phyloP scores from a whole-genome alignment of 352 stramenopile genomes.

The Pythium aristosporum region DNA sequence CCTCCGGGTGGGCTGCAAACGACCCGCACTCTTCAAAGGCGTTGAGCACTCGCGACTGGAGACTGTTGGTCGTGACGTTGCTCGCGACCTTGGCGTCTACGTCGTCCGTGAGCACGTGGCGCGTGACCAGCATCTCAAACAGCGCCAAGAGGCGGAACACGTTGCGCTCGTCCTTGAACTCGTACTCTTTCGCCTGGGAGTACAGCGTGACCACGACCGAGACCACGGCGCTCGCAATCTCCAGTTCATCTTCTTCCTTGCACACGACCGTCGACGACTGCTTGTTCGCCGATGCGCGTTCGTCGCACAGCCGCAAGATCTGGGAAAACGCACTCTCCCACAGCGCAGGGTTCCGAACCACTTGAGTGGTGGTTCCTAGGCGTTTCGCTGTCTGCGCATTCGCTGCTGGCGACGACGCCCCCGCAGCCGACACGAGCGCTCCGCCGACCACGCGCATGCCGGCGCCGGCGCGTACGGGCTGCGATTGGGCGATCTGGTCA shows the following conservation, averaged over 20 bases:
- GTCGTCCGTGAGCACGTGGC: conserved; percentile 52
- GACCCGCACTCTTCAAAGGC: conserved; percentile 81
- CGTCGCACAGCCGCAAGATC: conserved; percentile 54
- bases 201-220: conserved; percentile 77
- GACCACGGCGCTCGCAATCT: conserved; percentile 78
- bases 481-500: conserved; percentile 65
- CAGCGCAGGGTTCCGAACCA: conserved; percentile 50
- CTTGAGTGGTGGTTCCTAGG: conserved; percentile 10
- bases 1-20: conserved; percentile 54
- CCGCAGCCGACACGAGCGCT: conserved; percentile 54
- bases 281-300: conserved; percentile 24
- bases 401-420: conserved; percentile 18
- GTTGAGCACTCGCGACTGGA: conserved; percentile 81
- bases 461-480: conserved; percentile 76
- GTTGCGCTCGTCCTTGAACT: conserved; percentile 67
- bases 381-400: conserved; percentile 20
- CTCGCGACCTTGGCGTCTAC: conserved; percentile 31
- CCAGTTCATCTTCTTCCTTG: conserved; percentile 78
- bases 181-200: conserved; percentile 64
- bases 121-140: conserved; percentile 61
- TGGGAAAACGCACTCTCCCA: conserved; percentile 73
- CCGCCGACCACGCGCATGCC: conserved; percentile 91
- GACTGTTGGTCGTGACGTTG: conserved; percentile 78
- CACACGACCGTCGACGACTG: conserved; percentile 9
- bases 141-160: conserved; percentile 64